Evolutionary conservation across 371 early-diverging fungal genomes (phyloP).

Genomic region (Mucor sp.): DNA sequence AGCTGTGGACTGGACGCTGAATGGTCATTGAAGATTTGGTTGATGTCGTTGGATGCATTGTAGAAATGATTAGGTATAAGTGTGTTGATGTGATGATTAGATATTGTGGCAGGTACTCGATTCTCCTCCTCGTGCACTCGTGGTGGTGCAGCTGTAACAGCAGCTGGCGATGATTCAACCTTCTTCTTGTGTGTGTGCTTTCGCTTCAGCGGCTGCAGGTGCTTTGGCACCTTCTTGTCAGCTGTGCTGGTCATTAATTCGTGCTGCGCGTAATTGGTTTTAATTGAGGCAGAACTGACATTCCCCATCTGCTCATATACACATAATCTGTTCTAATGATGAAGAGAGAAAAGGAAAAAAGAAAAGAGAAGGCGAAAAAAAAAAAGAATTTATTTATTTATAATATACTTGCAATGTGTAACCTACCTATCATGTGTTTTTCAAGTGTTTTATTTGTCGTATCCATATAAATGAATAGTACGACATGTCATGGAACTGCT

Average conservation of each 20-base stretch:
- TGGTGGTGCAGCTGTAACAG: not conserved
- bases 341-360: not conserved
- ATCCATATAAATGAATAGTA: not conserved
- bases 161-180: not conserved
- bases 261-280: not conserved
- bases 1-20: not conserved
- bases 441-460: not conserved
- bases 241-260: not conserved
- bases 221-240: constrained; percentile 14
- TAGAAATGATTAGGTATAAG: not conserved
- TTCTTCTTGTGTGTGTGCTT: constrained; percentile 8
- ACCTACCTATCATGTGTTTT: not conserved
- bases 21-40: not conserved
- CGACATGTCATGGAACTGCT: not conserved
- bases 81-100: not conserved
- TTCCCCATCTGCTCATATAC: not conserved
- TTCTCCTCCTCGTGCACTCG: not conserved
- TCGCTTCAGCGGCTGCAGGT: constrained; percentile 18
- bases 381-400: not conserved
- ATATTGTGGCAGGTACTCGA: not conserved
- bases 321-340: not conserved
- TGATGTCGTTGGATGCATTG: not conserved
- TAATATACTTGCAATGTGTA: not conserved
- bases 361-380: not conserved
- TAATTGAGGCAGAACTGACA: not conserved